These are phyloP conservation scores for Trichosporon faecale DNA, from an alignment of 1,284 basidiomycete species.

Conservation along the genomic window DNA sequence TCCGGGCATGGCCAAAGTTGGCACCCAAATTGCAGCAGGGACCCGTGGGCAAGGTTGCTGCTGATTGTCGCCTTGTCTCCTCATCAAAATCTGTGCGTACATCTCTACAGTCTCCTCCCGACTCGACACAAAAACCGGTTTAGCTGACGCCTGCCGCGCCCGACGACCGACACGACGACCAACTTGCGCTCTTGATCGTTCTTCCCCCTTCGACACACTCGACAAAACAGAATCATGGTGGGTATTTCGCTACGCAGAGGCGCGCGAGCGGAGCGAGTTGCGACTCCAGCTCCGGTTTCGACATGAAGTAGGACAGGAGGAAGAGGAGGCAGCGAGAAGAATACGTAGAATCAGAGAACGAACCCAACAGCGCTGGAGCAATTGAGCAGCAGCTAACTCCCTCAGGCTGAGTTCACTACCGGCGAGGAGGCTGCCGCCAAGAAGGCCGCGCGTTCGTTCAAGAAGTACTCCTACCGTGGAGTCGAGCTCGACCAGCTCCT, in stretches of 20 bases:
- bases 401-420: constrained; percentile 65
- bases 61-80: not conserved
- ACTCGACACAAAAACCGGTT: not conserved
- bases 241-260: not conserved
- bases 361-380: too few species aligned
- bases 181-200: not conserved
- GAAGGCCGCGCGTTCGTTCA: constrained; percentile 98
- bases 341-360: not conserved
- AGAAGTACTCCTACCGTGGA: constrained; percentile 97
- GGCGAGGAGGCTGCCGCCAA: constrained; percentile 84
- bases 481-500: constrained; percentile 95
- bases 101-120: not conserved
- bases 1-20: not conserved
- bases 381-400: constrained; percentile 1
- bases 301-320: not conserved
- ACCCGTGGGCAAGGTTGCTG: not conserved
- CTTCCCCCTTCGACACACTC: not conserved
- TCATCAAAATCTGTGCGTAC: constrained; percentile 24
- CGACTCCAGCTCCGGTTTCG: too few species aligned
- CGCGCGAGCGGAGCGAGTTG: not conserved
- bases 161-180: not conserved
- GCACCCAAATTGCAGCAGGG: not conserved
- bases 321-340: not conserved
- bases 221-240: constrained; percentile 18
- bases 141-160: constrained; percentile 16